Conservation (phyloP, 2,329 filamentous ascomycete species). For the Ophiostoma populinum region DNA sequence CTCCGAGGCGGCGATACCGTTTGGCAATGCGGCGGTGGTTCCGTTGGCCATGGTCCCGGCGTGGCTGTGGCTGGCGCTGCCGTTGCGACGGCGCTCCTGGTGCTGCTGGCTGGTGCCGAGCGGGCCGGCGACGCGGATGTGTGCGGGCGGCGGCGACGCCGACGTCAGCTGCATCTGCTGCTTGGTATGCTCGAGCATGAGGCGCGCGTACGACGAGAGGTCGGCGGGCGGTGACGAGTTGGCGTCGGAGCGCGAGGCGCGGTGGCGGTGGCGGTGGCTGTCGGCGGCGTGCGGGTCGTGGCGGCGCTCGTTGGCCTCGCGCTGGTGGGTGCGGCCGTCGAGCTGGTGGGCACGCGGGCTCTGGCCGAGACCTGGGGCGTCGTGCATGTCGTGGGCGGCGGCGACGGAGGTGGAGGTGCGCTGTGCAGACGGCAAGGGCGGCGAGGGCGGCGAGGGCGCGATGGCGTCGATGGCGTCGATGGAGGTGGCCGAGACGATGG, state of each 20-base stretch:
- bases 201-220: slow-evolving; percentile 31
- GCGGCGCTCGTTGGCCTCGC: neutral
- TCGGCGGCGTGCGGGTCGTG: too few relatives aligned
- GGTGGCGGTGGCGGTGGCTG: too few relatives aligned
- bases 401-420: neutral
- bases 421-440: too few relatives aligned
- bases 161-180: slow-evolving; percentile 44
- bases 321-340: neutral
- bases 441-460: neutral
- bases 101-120: slow-evolving; percentile 3
- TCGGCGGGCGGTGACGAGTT: slow-evolving; percentile 8
- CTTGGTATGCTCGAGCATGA: slow-evolving; percentile 49
- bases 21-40: too few relatives aligned
- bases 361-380: too few relatives aligned
- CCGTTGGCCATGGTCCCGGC: too few relatives aligned
- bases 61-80: too few relatives aligned
- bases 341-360: neutral
- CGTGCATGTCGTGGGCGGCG: neutral
- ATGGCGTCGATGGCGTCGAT: neutral
- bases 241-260: neutral
- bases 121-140: slow-evolving; percentile 7
- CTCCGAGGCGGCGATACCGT: too few relatives aligned
- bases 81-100: neutral
- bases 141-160: slow-evolving; percentile 20
- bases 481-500: neutral